Conservation (phyloP, 441 rosid species). For the Capsella rubella region DNA sequence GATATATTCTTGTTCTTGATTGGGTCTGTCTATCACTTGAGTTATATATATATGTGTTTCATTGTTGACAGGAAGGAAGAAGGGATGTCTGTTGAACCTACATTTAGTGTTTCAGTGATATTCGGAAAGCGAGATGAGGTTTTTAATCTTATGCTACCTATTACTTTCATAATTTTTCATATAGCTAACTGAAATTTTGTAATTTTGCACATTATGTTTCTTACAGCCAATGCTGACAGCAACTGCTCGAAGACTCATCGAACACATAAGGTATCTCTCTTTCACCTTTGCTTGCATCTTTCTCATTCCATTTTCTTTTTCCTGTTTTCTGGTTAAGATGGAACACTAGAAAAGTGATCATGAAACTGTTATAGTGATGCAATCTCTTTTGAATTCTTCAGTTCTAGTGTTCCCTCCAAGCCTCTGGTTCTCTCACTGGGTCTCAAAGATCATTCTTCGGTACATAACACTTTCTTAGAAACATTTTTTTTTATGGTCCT, state of each 20-base stretch:
- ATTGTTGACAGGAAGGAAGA: constrained; percentile 74
- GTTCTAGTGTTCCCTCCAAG: constrained; percentile 62
- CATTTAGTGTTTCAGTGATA: constrained; percentile 77
- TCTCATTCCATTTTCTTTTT: not conserved
- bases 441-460: constrained; percentile 88
- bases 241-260: constrained; percentile 83
- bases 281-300: not conserved
- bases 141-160: constrained; percentile 13
- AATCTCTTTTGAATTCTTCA: constrained; percentile 41
- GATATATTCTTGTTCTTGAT: not conserved
- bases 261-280: constrained; percentile 69
- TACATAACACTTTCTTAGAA: constrained; percentile 36
- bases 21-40: not conserved
- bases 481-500: not conserved
- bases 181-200: not conserved
- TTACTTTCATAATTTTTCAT: not conserved
- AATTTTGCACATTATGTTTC: constrained; percentile 2
- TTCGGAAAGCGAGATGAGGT: constrained; percentile 95
- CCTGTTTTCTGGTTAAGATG: constrained; percentile 9
- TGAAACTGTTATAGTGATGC: not conserved
- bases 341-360: constrained; percentile 9
- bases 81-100: constrained; percentile 75
- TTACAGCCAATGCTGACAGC: constrained; percentile 80
- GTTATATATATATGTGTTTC: not conserved
- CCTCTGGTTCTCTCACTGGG: constrained; percentile 83